phyloP scores from a whole-genome alignment of 176 grass and related monocot genomes.

The Luzula sylvatica region DNA sequence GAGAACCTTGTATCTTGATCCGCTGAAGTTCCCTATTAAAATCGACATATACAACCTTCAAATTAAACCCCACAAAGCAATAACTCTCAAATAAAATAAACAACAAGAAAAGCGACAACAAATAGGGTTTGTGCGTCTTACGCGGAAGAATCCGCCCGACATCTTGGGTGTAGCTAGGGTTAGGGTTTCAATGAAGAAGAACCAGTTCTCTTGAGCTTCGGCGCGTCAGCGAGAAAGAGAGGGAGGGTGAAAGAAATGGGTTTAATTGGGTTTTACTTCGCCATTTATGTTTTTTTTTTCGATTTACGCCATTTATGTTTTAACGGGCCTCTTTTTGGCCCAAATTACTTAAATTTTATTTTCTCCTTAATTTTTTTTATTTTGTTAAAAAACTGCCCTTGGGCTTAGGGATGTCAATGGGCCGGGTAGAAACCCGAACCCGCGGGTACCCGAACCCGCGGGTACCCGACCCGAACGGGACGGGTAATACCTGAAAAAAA shows the following conservation, averaged over 20 bases:
- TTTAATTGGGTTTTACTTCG: constrained; percentile 34
- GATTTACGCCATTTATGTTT: no score
- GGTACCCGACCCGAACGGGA: no score
- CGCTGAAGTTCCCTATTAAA: constrained; percentile 76
- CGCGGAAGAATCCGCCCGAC: constrained; percentile 97
- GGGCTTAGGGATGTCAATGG: no score
- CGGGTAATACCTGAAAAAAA: no score
- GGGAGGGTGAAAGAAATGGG: not conserved
- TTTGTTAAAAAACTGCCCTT: no score
- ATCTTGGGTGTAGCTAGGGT: constrained; percentile 28
- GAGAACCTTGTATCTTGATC: constrained; percentile 98
- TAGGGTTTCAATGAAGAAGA: no score
- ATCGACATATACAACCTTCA: constrained; percentile 27
- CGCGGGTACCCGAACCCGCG: no score
- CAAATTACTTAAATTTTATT: no score
- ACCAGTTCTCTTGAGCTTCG: not conserved
- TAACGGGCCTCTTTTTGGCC: no score
- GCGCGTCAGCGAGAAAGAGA: constrained; percentile 7
- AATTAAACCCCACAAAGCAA: not conserved
- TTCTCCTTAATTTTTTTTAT: no score
- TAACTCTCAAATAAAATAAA: constrained; percentile 5
- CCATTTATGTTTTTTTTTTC: no score
- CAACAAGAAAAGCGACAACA: not conserved
- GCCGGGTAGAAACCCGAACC: no score
- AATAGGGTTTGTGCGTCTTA: constrained; percentile 12